phyloP scores from a whole-genome alignment of 2,329 filamentous ascomycete genomes.

The Monilinia aucupariae region DNA sequence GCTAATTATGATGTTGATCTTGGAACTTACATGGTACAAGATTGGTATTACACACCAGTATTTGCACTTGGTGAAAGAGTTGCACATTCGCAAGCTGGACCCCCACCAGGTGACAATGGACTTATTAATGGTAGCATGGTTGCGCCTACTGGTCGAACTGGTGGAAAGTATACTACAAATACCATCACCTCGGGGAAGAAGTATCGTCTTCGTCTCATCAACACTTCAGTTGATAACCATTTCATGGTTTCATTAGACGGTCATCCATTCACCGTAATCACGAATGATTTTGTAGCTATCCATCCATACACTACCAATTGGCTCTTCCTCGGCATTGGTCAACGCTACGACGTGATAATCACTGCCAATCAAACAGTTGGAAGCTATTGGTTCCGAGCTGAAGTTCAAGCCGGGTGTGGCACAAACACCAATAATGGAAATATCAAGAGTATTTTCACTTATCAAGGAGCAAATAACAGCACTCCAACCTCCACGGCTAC shows the following conservation, averaged over 20 bases:
- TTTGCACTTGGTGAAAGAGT: constrained; percentile 36
- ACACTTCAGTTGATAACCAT: constrained; percentile 40
- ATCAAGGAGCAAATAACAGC: constrained; percentile 13
- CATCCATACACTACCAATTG: constrained; percentile 45
- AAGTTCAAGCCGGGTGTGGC: constrained; percentile 13
- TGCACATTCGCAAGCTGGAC: not conserved
- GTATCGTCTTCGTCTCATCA: constrained; percentile 45
- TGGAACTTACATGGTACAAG: constrained; percentile 17
- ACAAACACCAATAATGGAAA: constrained; percentile 15
- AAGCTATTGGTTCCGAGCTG: constrained; percentile 49
- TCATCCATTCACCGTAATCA: constrained; percentile 52
- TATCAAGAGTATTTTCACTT: constrained; percentile 18
- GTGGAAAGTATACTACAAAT: constrained; percentile 19
- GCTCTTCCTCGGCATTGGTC: constrained; percentile 41
- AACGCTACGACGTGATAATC: constrained; percentile 42
- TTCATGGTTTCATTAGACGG: constrained; percentile 46
- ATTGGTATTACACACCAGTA: constrained; percentile 33
- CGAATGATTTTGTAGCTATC: constrained; percentile 53
- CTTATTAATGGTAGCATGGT: constrained; percentile 42
- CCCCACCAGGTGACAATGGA: constrained; percentile 39
- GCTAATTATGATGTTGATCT: constrained; percentile 22
- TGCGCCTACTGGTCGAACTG: not conserved
- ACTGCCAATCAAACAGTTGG: constrained; percentile 39
- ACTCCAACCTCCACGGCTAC: constrained; percentile 15
- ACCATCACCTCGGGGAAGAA: constrained; percentile 29